Conservation (phyloP, 495 filamentous ascomycete genomes). For the Aspergillus asperescens region DNA sequence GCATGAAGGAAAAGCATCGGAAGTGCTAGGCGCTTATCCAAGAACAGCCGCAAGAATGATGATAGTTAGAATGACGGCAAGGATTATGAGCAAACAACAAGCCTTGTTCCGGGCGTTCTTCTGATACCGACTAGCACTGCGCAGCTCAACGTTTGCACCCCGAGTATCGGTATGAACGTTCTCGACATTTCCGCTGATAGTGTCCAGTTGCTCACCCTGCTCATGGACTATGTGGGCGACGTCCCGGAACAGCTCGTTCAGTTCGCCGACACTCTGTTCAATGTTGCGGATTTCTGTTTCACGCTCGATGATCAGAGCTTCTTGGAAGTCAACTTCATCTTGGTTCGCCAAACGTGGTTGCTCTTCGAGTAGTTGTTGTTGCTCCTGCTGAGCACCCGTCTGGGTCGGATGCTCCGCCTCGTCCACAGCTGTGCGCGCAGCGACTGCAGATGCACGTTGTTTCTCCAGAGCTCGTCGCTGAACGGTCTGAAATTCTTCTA, state of each 20-base stretch:
- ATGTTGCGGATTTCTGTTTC: slow-evolving; percentile 96
- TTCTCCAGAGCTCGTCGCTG: slow-evolving; percentile 89
- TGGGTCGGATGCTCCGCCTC: slow-evolving; percentile 40
- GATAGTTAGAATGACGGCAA: slow-evolving; percentile 82
- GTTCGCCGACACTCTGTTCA: slow-evolving; percentile 88
- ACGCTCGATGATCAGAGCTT: slow-evolving; percentile 88
- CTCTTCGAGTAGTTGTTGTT: slow-evolving; percentile 69
- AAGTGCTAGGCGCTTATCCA: slow-evolving; percentile 35
- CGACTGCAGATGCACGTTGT: slow-evolving; percentile 76
- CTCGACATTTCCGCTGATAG: slow-evolving; percentile 82
- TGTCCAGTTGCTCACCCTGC: slow-evolving; percentile 85
- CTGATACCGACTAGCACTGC: slow-evolving; percentile 81
- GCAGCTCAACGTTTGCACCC: slow-evolving; percentile 79
- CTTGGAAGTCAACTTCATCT: slow-evolving; percentile 96
- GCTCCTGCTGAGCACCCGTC: slow-evolving; percentile 37
- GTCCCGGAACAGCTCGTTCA: slow-evolving; percentile 95
- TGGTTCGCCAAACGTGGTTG: slow-evolving; percentile 80
- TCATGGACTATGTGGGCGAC: slow-evolving; percentile 93
- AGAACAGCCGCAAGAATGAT: slow-evolving; percentile 79
- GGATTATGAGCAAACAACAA: slow-evolving; percentile 85
- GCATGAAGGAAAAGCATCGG: slow-evolving; percentile 1
- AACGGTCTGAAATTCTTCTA: slow-evolving; percentile 84
- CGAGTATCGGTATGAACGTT: slow-evolving; percentile 70
- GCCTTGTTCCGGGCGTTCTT: slow-evolving; percentile 88
- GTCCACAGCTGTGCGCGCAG: slow-evolving; percentile 69